Percentiles rank a stretch among this genome's conserved stretches.
Conservation (phyloP, 345 rosid species). For the Hevea brasiliensis region DNA sequence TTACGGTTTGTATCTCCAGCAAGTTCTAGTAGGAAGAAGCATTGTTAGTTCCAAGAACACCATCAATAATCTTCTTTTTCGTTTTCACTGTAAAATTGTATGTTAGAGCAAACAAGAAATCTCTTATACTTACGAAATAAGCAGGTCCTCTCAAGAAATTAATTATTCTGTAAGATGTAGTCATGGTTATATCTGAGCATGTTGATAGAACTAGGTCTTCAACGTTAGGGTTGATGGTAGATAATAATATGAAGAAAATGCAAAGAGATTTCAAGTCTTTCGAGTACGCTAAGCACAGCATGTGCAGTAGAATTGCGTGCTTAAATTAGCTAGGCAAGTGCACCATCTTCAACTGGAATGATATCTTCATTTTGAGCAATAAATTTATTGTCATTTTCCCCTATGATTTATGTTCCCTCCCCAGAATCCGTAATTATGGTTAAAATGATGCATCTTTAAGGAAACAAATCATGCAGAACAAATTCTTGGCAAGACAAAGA, state of each 20-base stretch:
- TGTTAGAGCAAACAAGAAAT: neutral
- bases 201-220: neutral
- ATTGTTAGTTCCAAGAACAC: neutral
- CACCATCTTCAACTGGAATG: neutral
- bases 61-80: neutral
- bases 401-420: neutral
- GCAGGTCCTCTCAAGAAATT: no score
- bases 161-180: neutral
- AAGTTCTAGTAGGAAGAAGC: neutral
- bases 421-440: neutral
- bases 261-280: no score
- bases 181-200: no score
- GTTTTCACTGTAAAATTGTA: neutral
- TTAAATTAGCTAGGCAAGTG: no score
- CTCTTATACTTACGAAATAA: no score
- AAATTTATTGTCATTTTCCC: neutral
- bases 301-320: no score
- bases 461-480: neutral
- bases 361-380: neutral
- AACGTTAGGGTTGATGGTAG: no score
- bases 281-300: no score
- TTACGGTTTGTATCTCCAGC: neutral
- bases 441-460: neutral
- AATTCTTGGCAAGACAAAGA: conserved; percentile 6
- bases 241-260: no score